These are phyloP conservation scores for Luffa aegyptiaca DNA, from an alignment of 306 rosid species.

Conservation along the genomic window DNA sequence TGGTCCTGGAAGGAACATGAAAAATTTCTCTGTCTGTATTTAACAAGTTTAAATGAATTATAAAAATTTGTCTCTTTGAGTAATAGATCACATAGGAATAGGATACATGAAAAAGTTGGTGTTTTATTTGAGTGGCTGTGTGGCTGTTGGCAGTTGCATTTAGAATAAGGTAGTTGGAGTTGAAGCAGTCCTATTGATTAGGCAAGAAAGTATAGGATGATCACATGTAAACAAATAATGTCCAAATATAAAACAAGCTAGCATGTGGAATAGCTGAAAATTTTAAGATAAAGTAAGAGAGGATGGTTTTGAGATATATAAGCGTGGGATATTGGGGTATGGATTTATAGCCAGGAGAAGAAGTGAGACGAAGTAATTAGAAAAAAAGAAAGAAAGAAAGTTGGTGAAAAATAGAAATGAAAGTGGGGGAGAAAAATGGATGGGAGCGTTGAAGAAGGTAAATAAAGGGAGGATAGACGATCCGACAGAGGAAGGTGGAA, in stretches of 20 bases:
- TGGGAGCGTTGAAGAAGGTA: background rate
- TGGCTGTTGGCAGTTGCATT: background rate
- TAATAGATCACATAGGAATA: background rate
- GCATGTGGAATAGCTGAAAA: too few species aligned
- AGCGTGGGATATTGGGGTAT: too few species aligned
- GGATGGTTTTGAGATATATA: too few species aligned
- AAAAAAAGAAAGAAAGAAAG: background rate
- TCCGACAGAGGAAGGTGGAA: slow-evolving; percentile 8
- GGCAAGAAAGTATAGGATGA: background rate
- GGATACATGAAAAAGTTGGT: background rate
- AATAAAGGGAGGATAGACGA: background rate
- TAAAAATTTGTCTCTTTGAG: background rate
- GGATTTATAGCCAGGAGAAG: too few species aligned
- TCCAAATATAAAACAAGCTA: background rate
- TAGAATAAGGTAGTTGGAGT: background rate
- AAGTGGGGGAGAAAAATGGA: background rate
- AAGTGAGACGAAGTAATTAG: too few species aligned
- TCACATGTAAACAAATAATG: background rate
- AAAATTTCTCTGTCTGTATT: background rate
- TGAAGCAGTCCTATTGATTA: background rate
- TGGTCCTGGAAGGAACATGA: background rate
- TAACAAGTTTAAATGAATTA: background rate
- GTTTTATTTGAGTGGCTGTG: background rate
- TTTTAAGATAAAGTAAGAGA: too few species aligned
- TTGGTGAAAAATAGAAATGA: background rate